Base-by-base conservation (phyloP, 2,329 filamentous ascomycete genomes). In the Epichloe scottii region DNA sequence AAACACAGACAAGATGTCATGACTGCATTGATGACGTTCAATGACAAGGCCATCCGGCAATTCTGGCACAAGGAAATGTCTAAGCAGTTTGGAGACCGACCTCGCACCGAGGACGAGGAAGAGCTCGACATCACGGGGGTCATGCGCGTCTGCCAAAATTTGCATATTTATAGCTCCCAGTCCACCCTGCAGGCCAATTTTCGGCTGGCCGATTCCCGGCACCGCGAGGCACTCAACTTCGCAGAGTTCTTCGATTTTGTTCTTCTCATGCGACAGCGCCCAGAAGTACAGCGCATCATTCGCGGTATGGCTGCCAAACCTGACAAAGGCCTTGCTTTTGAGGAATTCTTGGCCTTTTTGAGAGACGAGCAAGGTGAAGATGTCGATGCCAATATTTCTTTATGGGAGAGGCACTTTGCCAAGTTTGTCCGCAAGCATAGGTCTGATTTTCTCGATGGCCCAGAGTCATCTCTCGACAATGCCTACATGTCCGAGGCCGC, bases 51-150 rank as follows among this genome's bases (percentile, higher is more conserved):
- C 46, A 79, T 96, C 49, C 82, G 82, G 50, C 79, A 82, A 45
- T 90, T 94, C 67, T 98, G 93, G 93, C 79, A 83, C 55, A 82
- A 79, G 43, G 89, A 94, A 64, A 93, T 95, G 81, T 74, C 77
- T 33, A 83, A 82, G 61, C 77, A 85, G 51, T 81, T 78, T 56
- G 72, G 75, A 11, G 77, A 76, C 6, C 70, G 67, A 48, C 66
- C 71, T 8, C 72, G 75, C 50, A 63, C 66, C 3, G 67, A 73
- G 5, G 80, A 80, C 30, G 78, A 84, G 6, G 85, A 89, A 59
- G 79, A 78, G 50, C 81, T 97, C 49, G 84, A 91, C 58, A 80
- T 95, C 50, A 74, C 76, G 15, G 87, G 86, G 11, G 84, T 95
- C 33, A 85, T 90, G 63, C 82, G 84, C 53, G 76, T 97, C 14